phyloP scores from a whole-genome alignment of 768 basidiomycete genomes.

The Boletus vinaceobasis region DNA sequence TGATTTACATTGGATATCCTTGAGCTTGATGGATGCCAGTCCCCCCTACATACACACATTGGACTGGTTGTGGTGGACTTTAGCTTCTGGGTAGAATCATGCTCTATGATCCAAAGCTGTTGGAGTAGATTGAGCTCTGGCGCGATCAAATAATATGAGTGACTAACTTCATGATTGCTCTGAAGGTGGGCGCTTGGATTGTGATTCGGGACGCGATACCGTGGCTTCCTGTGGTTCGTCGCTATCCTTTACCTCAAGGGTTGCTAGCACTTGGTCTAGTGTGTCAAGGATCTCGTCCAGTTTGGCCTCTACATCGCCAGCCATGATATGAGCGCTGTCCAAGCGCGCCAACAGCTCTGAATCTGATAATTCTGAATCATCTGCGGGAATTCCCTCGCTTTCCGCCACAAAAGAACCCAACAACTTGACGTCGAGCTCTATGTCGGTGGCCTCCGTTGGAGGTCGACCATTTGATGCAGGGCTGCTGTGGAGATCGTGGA shows the following conservation, averaged over 20 bases:
- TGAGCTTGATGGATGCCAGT: conserved; percentile 13
- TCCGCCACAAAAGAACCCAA: conserved; percentile 32
- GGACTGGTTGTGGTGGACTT: conserved; percentile 3
- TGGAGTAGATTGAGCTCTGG: not conserved
- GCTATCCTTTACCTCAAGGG: conserved; percentile 34
- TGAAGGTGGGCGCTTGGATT: not conserved
- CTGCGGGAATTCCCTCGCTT: conserved; percentile 21
- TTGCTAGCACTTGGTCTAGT: conserved; percentile 51
- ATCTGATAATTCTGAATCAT: conserved; percentile 39
- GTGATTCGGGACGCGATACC: conserved; percentile 1
- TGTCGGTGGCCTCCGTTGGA: conserved; percentile 1
- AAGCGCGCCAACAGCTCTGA: conserved; percentile 51
- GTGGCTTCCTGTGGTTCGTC: not conserved
- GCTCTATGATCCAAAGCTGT: conserved; percentile 9
- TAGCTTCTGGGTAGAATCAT: conserved; percentile 12
- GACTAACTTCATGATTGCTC: conserved; percentile 17
- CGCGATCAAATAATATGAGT: not conserved
- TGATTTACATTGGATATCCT: conserved; percentile 29
- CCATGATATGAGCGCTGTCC: conserved; percentile 56
- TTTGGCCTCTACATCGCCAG: conserved; percentile 56
- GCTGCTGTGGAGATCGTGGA: conserved; percentile 21
- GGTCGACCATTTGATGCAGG: conserved; percentile 7
- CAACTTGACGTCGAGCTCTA: conserved; percentile 38
- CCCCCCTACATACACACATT: conserved; percentile 9
- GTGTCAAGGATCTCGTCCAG: conserved; percentile 60